Conservation (phyloP, 495 filamentous ascomycete genomes). For the Daldinia loculata region DNA sequence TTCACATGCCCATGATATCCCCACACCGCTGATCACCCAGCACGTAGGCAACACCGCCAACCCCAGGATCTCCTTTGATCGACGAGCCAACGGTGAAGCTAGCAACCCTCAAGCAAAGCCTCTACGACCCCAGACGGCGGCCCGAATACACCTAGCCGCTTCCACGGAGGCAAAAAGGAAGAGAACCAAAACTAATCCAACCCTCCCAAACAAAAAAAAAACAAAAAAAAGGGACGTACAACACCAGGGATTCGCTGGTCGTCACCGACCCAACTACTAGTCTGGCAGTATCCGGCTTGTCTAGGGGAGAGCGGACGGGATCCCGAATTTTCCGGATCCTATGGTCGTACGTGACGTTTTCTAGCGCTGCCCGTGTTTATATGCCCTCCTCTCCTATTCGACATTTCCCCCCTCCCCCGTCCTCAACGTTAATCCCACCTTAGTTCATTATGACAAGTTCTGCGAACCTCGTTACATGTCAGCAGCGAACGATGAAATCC, state of each 20-base stretch:
- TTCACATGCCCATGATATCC: not conserved
- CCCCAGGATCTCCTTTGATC: not conserved
- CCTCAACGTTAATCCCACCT: not conserved
- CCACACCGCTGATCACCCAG: not conserved
- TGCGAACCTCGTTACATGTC: too few relatives aligned
- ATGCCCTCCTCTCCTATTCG: not conserved
- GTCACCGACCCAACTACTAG: not conserved
- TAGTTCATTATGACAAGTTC: not conserved
- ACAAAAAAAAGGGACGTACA: not conserved
- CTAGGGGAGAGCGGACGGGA: not conserved
- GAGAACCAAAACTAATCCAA: not conserved
- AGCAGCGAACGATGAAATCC: too few relatives aligned
- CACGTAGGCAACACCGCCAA: not conserved
- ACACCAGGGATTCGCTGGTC: not conserved
- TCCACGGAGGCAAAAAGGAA: not conserved
- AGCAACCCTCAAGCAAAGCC: too few relatives aligned
- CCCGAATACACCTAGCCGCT: not conserved
- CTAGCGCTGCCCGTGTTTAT: not conserved
- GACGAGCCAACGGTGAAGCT: not conserved
- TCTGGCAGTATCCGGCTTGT: not conserved
- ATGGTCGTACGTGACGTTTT: not conserved
- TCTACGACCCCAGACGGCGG: not conserved
- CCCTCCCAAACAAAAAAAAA: too few relatives aligned
- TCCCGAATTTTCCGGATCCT: not conserved
- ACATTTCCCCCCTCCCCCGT: not conserved